Evolutionary conservation across 2,329 filamentous ascomycete species (phyloP).

Genomic region (Sordariomycetes sp.): DNA sequence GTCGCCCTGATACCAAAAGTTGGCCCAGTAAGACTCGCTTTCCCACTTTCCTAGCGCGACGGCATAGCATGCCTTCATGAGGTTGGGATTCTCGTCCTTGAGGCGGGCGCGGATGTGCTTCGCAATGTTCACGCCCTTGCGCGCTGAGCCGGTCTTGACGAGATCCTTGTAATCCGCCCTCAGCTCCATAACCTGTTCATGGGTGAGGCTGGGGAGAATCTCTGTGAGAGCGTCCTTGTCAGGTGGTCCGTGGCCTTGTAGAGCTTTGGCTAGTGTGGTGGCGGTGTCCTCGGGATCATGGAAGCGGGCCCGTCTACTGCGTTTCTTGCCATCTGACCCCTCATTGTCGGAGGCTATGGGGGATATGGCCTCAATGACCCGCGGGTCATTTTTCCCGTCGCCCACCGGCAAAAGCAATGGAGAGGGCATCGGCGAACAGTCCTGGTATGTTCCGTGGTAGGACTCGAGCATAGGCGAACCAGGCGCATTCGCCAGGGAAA

Average conservation of each 20-base stretch:
- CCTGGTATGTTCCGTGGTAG: conserved; percentile 90
- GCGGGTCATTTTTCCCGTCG: conserved; percentile 29
- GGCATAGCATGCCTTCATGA: conserved; percentile 88
- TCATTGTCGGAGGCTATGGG: conserved; percentile 39
- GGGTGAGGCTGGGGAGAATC: conserved; percentile 73
- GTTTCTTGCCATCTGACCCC: conserved; percentile 32
- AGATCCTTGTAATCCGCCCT: conserved; percentile 85
- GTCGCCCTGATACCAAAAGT: conserved; percentile 92
- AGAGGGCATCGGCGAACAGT: conserved; percentile 88
- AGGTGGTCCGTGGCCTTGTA: conserved; percentile 56
- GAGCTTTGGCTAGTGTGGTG: conserved; percentile 62
- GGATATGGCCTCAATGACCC: conserved; percentile 37
- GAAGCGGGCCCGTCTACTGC: conserved; percentile 59
- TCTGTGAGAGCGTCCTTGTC: conserved; percentile 68
- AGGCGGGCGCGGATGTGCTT: conserved; percentile 73
- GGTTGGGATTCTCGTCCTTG: conserved; percentile 63
- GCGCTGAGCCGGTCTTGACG: conserved; percentile 66
- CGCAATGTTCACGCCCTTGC: conserved; percentile 73
- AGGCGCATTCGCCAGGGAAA: conserved; percentile 50
- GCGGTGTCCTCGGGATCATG: conserved; percentile 80
- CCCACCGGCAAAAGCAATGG: conserved; percentile 52
- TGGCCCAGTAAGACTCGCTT: conserved; percentile 93
- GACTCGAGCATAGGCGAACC: conserved; percentile 82
- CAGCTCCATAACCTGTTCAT: conserved; percentile 81
- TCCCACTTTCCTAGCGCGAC: conserved; percentile 87